Evolutionary conservation across 176 grass and related monocot species (phyloP).

Genomic region (Areca catechu): DNA sequence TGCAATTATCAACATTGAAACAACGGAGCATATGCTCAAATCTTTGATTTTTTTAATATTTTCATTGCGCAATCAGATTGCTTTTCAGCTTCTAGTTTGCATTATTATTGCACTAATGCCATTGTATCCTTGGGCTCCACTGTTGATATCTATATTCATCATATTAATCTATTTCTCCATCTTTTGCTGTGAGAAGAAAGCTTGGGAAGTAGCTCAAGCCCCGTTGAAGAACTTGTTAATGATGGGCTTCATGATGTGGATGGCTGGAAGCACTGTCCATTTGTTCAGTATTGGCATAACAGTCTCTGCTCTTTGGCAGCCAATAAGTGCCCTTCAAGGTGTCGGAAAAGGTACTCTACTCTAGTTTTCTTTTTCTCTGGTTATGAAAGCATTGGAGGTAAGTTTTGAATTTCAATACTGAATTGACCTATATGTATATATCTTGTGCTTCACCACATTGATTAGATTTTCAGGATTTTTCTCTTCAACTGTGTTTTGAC

Average conservation of each 20-base stretch:
- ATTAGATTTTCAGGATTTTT: too few relatives aligned
- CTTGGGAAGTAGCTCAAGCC: slow-evolving; percentile 91
- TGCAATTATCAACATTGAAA: too few relatives aligned
- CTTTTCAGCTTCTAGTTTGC: too few relatives aligned
- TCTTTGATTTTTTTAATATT: too few relatives aligned
- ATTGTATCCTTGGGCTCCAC: not conserved
- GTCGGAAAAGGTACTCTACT: slow-evolving; percentile 70
- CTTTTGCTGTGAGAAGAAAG: slow-evolving; percentile 51
- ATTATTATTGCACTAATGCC: not conserved
- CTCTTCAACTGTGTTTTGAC: too few relatives aligned
- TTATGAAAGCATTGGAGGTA: not conserved
- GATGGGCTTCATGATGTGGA: slow-evolving; percentile 99
- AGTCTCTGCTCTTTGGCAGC: slow-evolving; percentile 89
- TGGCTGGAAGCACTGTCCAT: slow-evolving; percentile 92
- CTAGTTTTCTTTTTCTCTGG: not conserved
- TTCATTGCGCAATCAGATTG: too few relatives aligned
- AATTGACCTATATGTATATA: too few relatives aligned
- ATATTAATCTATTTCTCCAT: slow-evolving; percentile 5
- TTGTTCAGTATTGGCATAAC: slow-evolving; percentile 99
- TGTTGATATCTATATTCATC: not conserved
- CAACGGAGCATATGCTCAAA: too few relatives aligned
- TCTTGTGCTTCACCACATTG: too few relatives aligned
- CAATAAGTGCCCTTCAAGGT: slow-evolving; percentile 58
- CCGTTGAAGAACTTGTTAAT: slow-evolving; percentile 97
- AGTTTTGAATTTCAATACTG: too few relatives aligned